These are phyloP conservation scores for Panaeolus cyanescens DNA, from an alignment of 768 basidiomycete species.

Conservation along the genomic window DNA sequence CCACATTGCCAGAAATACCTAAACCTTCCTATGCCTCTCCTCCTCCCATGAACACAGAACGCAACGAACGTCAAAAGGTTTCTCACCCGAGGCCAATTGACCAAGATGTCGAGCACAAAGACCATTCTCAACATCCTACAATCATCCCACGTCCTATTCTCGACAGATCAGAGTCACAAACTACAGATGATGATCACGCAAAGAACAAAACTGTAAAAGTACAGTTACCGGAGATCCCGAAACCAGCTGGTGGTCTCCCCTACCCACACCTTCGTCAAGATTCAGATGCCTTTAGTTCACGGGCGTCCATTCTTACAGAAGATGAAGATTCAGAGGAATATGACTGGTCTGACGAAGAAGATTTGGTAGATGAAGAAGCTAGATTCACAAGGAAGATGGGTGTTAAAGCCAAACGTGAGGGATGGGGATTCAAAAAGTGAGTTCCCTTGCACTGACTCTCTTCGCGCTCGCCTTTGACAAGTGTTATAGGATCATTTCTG, in stretches of 20 bases:
- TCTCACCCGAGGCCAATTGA: background rate
- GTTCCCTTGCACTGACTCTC: constrained; percentile 5
- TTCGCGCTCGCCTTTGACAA: constrained; percentile 1
- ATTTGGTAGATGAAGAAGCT: constrained; percentile 69
- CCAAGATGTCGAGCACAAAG: background rate
- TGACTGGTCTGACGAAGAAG: constrained; percentile 81
- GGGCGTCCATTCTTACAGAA: constrained; percentile 54
- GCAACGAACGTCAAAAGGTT: background rate
- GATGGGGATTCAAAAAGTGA: constrained; percentile 59
- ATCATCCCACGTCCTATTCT: background rate
- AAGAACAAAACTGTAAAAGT: constrained; percentile 30
- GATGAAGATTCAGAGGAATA: constrained; percentile 65
- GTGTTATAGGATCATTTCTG: constrained; percentile 51
- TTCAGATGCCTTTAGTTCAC: constrained; percentile 31
- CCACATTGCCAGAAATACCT: background rate
- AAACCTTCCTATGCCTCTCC: background rate
- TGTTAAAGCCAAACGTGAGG: constrained; percentile 38
- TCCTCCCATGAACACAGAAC: background rate
- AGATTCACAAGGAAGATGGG: constrained; percentile 68
- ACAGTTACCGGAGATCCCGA: constrained; percentile 53
- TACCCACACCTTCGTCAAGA: constrained; percentile 29
- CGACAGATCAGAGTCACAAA: background rate
- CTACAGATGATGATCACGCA: background rate
- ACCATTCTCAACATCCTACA: background rate
- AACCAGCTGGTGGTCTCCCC: constrained; percentile 23